Conservation (phyloP, 1,284 basidiomycete species). For the Puccinia coronata region DNA sequence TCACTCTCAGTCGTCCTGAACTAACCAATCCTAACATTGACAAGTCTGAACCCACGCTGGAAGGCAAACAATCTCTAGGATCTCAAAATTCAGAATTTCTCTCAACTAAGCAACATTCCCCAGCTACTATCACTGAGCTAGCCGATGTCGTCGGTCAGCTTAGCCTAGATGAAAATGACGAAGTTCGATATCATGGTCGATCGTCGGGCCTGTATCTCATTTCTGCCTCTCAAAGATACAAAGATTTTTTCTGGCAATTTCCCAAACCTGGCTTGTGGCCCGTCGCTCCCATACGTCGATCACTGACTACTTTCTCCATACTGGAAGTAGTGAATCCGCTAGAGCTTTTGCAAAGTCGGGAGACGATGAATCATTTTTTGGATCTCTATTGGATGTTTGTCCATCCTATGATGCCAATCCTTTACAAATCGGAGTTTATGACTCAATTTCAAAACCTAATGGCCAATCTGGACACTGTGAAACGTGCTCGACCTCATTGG, state of each 20-base stretch:
- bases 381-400: slow-evolving; percentile 76
- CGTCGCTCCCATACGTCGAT: slow-evolving; percentile 63
- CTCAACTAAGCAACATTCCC: slow-evolving; percentile 44
- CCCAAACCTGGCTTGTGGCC: slow-evolving; percentile 81
- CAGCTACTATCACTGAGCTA: slow-evolving; percentile 57
- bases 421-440: slow-evolving; percentile 72
- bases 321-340: slow-evolving; percentile 54
- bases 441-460: slow-evolving; percentile 62
- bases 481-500: slow-evolving; percentile 51
- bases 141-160: slow-evolving; percentile 76
- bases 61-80: neutral
- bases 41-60: neutral
- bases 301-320: slow-evolving; percentile 60
- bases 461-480: slow-evolving; percentile 51
- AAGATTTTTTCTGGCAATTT: slow-evolving; percentile 80
- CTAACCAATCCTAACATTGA: slow-evolving; percentile 35
- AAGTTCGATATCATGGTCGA: slow-evolving; percentile 63
- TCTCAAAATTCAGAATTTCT: neutral
- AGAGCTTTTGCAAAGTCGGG: slow-evolving; percentile 61
- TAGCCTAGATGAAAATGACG: slow-evolving; percentile 78
- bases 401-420: slow-evolving; percentile 70
- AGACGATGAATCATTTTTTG: slow-evolving; percentile 68
- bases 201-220: slow-evolving; percentile 70
- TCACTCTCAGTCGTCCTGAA: slow-evolving; percentile 48
- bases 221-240: slow-evolving; percentile 68